phyloP scores from a whole-genome alignment of 345 rosid genomes.

The Salix koriyanagi region DNA sequence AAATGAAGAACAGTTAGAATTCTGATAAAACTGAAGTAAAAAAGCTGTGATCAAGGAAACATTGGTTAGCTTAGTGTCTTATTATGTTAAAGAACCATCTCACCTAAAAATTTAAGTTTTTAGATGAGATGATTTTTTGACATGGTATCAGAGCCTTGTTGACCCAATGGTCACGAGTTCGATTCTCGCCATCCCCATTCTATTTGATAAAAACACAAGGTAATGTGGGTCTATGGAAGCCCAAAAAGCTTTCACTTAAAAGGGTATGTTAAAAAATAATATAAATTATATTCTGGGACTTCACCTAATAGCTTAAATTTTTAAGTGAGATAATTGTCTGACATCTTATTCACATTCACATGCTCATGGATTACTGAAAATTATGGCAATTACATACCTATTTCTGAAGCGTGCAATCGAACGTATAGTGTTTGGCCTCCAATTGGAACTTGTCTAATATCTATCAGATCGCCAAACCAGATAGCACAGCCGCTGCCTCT shows the following conservation, averaged over 20 bases:
- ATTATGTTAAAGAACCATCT: fast-evolving
- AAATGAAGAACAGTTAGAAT: not conserved
- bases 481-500: conserved; percentile 15
- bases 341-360: not conserved
- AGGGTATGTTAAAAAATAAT: too few relatives aligned
- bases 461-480: conserved; percentile 12
- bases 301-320: too few relatives aligned
- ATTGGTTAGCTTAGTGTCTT: not conserved
- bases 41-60: not conserved
- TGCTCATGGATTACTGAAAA: not conserved
- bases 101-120: too few relatives aligned
- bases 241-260: too few relatives aligned
- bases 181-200: too few relatives aligned
- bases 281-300: fast-evolving
- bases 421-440: conserved; percentile 5
- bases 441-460: not conserved
- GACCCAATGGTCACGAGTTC: fast-evolving
- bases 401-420: conserved; percentile 11
- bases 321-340: fast-evolving
- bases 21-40: not conserved
- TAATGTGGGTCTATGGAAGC: too few relatives aligned
- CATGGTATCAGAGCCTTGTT: fast-evolving
- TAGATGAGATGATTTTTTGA: too few relatives aligned
- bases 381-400: conserved; percentile 1
- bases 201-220: too few relatives aligned